Percentiles rank a stretch among this genome's conserved stretches.
Conservation (phyloP, 345 rosid species). For the Ceriops zippeliana region DNA sequence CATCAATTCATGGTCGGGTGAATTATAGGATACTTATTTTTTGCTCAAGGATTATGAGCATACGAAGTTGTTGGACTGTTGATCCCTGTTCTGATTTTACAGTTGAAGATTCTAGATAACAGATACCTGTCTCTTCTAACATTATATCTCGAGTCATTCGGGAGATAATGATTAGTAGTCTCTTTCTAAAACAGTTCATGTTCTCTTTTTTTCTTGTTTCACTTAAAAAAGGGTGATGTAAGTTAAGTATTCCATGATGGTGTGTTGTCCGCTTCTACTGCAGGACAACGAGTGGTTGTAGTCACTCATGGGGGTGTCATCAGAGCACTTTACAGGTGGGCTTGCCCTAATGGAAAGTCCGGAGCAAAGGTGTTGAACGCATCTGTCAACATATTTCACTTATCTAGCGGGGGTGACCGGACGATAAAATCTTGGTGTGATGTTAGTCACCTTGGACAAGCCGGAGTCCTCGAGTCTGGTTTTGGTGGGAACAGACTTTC, state of each 20-base stretch:
- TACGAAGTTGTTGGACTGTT: too few relatives aligned
- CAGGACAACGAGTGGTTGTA: constrained; percentile 66
- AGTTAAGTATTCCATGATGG: too few relatives aligned
- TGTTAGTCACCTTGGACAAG: constrained; percentile 50
- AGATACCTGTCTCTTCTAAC: too few relatives aligned
- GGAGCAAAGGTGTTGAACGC: constrained; percentile 56
- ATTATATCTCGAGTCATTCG: not conserved
- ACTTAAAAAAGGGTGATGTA: too few relatives aligned
- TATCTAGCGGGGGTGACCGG: constrained; percentile 54
- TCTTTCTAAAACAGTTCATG: not conserved
- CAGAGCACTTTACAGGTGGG: constrained; percentile 55
- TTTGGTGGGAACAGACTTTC: constrained; percentile 77
- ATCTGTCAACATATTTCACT: constrained; percentile 57
- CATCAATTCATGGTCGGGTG: not conserved
- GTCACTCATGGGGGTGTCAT: constrained; percentile 79
- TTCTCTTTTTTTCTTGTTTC: too few relatives aligned
- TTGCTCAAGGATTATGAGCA: not conserved
- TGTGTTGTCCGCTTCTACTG: constrained; percentile 1
- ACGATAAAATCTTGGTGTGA: constrained; percentile 52
- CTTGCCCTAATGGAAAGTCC: constrained; percentile 48
- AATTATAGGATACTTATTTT: not conserved
- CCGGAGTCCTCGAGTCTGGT: constrained; percentile 47
- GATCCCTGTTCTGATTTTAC: not conserved
- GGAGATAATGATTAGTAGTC: not conserved
- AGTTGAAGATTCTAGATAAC: too few relatives aligned